These are phyloP conservation scores for Nothophytophthora sp. DNA, from an alignment of 352 stramenopile genomes.

Conservation along the genomic window DNA sequence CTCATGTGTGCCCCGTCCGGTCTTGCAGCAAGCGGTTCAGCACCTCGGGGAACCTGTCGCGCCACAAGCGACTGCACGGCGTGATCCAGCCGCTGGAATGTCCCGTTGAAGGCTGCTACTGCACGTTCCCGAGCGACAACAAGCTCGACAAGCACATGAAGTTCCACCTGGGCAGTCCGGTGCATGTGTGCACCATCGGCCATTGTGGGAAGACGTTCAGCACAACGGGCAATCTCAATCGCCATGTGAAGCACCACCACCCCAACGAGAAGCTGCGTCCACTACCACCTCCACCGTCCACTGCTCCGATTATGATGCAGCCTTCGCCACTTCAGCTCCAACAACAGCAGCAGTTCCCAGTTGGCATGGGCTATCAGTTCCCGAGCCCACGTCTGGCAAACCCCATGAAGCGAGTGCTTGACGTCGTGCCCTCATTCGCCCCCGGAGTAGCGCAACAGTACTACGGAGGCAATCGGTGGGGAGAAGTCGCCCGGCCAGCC, in stretches of 20 bases:
- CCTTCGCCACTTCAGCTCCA: constrained; percentile 4
- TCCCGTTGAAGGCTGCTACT: constrained; percentile 24
- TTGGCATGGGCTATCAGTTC: constrained; percentile 25
- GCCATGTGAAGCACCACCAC: constrained; percentile 44
- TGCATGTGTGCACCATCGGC: constrained; percentile 36
- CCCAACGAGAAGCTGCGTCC: constrained; percentile 24
- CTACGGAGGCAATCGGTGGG: constrained; percentile 13
- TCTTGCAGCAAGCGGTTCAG: constrained; percentile 42
- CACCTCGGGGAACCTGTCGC: constrained; percentile 44
- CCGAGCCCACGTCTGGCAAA: constrained; percentile 13
- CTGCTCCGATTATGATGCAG: constrained; percentile 15
- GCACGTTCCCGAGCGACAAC: constrained; percentile 29
- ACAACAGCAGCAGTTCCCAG: constrained; percentile 14
- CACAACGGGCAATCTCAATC: constrained; percentile 59
- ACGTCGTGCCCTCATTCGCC: constrained; percentile 16
- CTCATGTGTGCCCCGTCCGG: constrained; percentile 27
- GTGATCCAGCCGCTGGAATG: constrained; percentile 26
- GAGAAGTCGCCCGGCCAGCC: constrained; percentile 10
- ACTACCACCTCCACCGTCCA: constrained; percentile 10
- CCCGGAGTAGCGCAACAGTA: constrained; percentile 26
- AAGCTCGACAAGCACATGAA: constrained; percentile 42
- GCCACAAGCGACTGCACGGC: constrained; percentile 39
- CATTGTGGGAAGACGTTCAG: constrained; percentile 61
- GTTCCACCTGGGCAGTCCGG: constrained; percentile 39
- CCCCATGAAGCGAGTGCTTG: constrained; percentile 16